Percentiles rank a stretch among this genome's conserved stretches.
Conservation (phyloP, 1,139 yeast genomes). For the Debaryomycetaceae sp. region DNA sequence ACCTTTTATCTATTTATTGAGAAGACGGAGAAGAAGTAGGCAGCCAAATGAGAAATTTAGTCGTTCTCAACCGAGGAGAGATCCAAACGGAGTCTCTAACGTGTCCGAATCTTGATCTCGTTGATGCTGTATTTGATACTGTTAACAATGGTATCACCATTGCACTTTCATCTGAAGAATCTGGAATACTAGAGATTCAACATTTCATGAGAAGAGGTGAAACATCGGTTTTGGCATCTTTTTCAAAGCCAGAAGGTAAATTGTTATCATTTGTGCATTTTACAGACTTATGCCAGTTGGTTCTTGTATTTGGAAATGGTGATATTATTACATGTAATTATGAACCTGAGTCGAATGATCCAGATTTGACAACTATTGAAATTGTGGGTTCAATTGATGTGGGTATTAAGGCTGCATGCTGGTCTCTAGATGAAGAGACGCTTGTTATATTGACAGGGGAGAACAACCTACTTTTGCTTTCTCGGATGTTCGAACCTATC, state of each 20-base stretch:
- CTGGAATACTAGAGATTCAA: slow-evolving; percentile 50
- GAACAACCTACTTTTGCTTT: slow-evolving; percentile 60
- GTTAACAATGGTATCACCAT: slow-evolving; percentile 71
- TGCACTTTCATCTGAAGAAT: slow-evolving; percentile 59
- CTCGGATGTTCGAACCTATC: slow-evolving; percentile 78
- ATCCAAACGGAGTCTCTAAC: slow-evolving; percentile 47
- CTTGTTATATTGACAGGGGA: slow-evolving; percentile 67
- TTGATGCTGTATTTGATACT: slow-evolving; percentile 68
- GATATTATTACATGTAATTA: slow-evolving; percentile 70
- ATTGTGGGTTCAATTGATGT: slow-evolving; percentile 84
- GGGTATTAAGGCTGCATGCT: slow-evolving; percentile 68
- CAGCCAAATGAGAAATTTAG: slow-evolving; percentile 54
- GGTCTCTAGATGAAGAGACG: slow-evolving; percentile 94
- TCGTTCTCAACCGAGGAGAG: slow-evolving; percentile 55
- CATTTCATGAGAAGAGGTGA: slow-evolving; percentile 59
- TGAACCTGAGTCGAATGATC: slow-evolving; percentile 47
- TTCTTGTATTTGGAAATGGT: slow-evolving; percentile 62
- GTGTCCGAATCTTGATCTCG: slow-evolving; percentile 60
- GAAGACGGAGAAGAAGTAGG: neutral
- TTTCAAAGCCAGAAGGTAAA: slow-evolving; percentile 33
- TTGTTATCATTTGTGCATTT: slow-evolving; percentile 58
- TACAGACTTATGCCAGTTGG: slow-evolving; percentile 59
- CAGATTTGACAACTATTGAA: slow-evolving; percentile 55
- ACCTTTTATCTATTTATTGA: too few species aligned
- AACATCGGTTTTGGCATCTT: slow-evolving; percentile 51